Percentiles rank a stretch among this genome's conserved stretches.
These are phyloP conservation scores for Pyrenochaeta sp. DNA, from an alignment of 2,329 filamentous ascomycete genomes.

Conservation along the genomic window DNA sequence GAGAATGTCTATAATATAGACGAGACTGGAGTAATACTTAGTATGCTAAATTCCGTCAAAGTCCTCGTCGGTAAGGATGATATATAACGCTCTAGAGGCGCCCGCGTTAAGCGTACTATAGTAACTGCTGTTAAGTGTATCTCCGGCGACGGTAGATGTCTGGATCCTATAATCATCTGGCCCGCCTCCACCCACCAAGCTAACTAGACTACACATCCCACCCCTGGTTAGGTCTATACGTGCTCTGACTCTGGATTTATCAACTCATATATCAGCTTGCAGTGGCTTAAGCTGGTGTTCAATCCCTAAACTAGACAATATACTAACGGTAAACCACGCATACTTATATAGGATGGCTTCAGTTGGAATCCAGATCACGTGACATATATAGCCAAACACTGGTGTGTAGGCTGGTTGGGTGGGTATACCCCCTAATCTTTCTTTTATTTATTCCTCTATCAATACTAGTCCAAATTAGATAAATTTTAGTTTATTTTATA, in stretches of 20 bases:
- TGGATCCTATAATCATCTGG: conserved; percentile 28
- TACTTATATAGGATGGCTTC: not conserved
- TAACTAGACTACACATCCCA: conserved; percentile 22
- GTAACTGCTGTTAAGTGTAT: conserved; percentile 32
- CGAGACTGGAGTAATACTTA: conserved; percentile 29
- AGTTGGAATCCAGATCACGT: too few relatives aligned
- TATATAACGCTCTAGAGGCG: conserved; percentile 22
- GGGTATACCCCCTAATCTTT: too few relatives aligned
- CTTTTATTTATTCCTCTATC: too few relatives aligned
- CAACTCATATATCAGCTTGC: conserved; percentile 43
- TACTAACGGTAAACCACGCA: not conserved
- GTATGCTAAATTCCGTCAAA: conserved; percentile 20
- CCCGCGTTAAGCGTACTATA: conserved; percentile 27
- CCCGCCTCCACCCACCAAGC: conserved; percentile 25
- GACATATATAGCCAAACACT: too few relatives aligned
- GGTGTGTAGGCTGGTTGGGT: too few relatives aligned
- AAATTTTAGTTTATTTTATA: too few relatives aligned
- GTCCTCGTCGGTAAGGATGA: conserved; percentile 30
- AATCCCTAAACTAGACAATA: conserved; percentile 41
- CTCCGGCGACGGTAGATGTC: conserved; percentile 24
- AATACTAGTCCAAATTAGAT: too few relatives aligned
- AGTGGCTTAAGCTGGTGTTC: conserved; percentile 48
- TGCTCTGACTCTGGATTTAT: conserved; percentile 23
- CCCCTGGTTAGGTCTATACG: conserved; percentile 22
- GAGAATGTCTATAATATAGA: conserved; percentile 37